Percentiles rank a stretch among this genome's conserved stretches.
Evolutionary conservation across 2,329 filamentous ascomycete species (phyloP).

Genomic region (Tolypocladium pustulatum): DNA sequence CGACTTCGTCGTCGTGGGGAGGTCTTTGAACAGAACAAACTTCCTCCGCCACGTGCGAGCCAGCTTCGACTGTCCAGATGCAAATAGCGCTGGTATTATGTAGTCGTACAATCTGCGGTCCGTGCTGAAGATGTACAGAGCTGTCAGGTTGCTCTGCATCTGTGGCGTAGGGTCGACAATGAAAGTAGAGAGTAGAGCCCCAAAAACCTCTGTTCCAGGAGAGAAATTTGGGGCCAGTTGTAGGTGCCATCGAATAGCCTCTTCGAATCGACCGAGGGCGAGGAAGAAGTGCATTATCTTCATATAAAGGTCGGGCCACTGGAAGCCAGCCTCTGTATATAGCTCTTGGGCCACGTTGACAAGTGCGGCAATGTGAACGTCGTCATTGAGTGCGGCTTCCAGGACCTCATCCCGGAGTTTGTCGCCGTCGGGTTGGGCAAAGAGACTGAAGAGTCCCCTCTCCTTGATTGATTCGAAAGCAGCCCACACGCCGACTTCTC

Average conservation of each 20-base stretch:
- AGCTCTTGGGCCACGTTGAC: conserved; percentile 22
- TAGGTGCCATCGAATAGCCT: conserved; percentile 37
- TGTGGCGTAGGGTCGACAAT: conserved; percentile 23
- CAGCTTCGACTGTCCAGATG: conserved; percentile 29
- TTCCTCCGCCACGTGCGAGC: conserved; percentile 38
- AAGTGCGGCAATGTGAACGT: conserved; percentile 14
- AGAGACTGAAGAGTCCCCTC: conserved; percentile 6
- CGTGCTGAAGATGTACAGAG: conserved; percentile 33
- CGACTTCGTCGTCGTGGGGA: conserved; percentile 28
- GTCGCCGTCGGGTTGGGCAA: conserved; percentile 13
- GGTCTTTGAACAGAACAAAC: conserved; percentile 29
- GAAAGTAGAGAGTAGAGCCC: conserved; percentile 31
- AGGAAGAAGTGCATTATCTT: conserved; percentile 34
- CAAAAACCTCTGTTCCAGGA: conserved; percentile 29
- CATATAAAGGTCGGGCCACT: conserved; percentile 41
- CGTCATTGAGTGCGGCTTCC: conserved; percentile 14
- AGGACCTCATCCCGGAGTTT: conserved; percentile 19
- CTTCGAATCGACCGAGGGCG: conserved; percentile 22
- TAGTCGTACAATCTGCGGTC: conserved; percentile 38
- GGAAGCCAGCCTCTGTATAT: conserved; percentile 21
- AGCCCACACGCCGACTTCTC: conserved; percentile 16
- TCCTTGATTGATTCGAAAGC: conserved; percentile 12
- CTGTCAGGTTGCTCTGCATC: conserved; percentile 28
- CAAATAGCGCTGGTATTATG: conserved; percentile 40
- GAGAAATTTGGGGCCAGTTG: conserved; percentile 31